Conservation (phyloP, 208 protist genomes). For the Leptomonas pyrrhocoris region DNA sequence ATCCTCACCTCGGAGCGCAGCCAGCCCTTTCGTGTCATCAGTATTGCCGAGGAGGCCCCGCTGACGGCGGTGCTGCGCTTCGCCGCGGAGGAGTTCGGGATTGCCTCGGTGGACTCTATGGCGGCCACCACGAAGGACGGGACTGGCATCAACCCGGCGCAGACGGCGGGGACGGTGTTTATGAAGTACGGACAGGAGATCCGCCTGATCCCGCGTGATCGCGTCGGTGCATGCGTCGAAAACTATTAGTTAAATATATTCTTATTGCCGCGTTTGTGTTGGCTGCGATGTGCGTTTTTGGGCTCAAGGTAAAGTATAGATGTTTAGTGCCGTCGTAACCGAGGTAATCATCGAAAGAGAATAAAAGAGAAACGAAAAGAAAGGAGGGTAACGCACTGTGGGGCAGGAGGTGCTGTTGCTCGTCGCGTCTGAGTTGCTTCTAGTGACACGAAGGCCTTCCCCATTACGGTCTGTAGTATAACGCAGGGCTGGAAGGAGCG, state of each 20-base stretch:
- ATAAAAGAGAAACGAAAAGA: no score
- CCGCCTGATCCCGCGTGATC: constrained; percentile 94
- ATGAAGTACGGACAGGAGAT: constrained; percentile 96
- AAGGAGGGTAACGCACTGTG: no score
- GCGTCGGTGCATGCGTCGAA: constrained; percentile 61
- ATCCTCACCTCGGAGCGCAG: constrained; percentile 85
- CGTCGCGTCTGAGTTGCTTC: no score
- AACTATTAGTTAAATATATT: neutral
- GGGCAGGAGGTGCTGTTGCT: no score
- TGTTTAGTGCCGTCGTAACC: no score
- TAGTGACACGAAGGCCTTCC: no score
- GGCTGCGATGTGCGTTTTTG: no score
- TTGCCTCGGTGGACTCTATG: constrained; percentile 81
- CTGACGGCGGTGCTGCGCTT: constrained; percentile 96
- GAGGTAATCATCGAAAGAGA: no score
- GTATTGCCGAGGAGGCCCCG: constrained; percentile 94
- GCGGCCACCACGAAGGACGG: constrained; percentile 92
- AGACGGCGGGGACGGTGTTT: constrained; percentile 93
- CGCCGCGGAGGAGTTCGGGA: constrained; percentile 93
- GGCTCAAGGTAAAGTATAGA: no score
- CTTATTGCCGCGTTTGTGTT: no score
- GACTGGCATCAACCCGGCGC: constrained; percentile 95
- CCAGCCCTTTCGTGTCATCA: constrained; percentile 88
- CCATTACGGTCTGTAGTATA: no score
- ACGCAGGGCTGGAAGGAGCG: no score